Percentiles rank a stretch among this genome's conserved stretches.
These are phyloP conservation scores for Castanea mollissima DNA, from an alignment of 306 rosid species.

Conservation along the genomic window DNA sequence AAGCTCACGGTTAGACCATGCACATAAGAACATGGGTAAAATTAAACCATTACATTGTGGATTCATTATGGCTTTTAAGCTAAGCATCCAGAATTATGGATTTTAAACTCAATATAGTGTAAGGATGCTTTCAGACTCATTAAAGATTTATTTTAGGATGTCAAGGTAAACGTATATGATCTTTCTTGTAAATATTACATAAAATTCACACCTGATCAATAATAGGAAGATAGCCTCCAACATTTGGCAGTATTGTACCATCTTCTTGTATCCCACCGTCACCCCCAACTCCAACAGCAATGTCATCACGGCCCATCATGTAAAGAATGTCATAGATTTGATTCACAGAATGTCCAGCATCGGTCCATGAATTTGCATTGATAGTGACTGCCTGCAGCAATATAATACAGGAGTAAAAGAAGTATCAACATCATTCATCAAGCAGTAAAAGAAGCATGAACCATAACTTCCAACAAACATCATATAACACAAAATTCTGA, in stretches of 20 bases:
- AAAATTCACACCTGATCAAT: conserved; percentile 66
- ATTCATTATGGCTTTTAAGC: not conserved
- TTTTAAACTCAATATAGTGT: not conserved
- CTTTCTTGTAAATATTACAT: not conserved
- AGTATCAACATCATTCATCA: not conserved
- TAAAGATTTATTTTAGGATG: not conserved
- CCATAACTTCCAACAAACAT: not conserved
- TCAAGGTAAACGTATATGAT: not conserved
- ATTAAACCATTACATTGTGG: not conserved
- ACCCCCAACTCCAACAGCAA: conserved; percentile 89
- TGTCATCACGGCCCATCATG: conserved; percentile 90
- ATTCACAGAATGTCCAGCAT: conserved; percentile 86
- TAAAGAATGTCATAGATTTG: conserved; percentile 78
- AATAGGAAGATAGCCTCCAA: conserved; percentile 90
- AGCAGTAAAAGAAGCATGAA: not conserved
- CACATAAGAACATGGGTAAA: not conserved
- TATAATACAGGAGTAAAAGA: not conserved
- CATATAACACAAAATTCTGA: not conserved
- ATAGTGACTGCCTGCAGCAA: conserved; percentile 67
- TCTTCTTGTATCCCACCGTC: conserved; percentile 78
- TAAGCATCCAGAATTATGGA: too few relatives aligned
- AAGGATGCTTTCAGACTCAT: not conserved
- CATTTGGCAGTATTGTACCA: conserved; percentile 71
- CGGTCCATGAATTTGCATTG: conserved; percentile 78
- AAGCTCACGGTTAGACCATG: not conserved